Conservation (phyloP, 2,329 filamentous ascomycete species). For the Pestalotiopsis sp. region DNA sequence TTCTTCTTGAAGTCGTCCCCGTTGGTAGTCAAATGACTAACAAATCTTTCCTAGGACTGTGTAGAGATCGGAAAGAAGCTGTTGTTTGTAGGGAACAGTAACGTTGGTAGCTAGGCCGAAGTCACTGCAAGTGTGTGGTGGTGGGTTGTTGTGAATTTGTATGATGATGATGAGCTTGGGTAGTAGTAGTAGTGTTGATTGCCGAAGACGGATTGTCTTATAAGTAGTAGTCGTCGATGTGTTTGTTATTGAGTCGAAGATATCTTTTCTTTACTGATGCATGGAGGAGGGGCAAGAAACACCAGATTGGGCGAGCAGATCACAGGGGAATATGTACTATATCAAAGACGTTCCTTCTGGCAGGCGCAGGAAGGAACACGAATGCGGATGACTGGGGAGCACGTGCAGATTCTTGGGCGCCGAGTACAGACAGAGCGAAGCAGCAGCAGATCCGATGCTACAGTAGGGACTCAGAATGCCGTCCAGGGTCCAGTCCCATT, state of each 20-base stretch:
- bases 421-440: neutral
- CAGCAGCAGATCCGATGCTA: neutral
- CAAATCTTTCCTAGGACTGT: neutral
- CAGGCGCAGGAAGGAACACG: neutral
- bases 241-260: neutral
- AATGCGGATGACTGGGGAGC: neutral
- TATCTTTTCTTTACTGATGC: neutral
- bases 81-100: neutral
- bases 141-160: neutral
- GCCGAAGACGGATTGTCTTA: neutral
- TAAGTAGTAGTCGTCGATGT: neutral
- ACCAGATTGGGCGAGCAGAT: neutral
- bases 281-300: neutral
- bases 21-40: neutral
- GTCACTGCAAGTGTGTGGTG: neutral
- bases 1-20: slow-evolving; percentile 1
- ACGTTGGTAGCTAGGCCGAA: neutral
- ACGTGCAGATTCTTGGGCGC: neutral
- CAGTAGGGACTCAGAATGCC: neutral
- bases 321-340: slow-evolving; percentile 4
- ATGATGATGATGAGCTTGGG: neutral
- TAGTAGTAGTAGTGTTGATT: neutral
- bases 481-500: neutral
- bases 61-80: neutral
- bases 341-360: neutral